Evolutionary conservation across 306 rosid species (phyloP), one percentile per base, ranked within the genome.

Genomic region (Vicia villosa): DNA sequence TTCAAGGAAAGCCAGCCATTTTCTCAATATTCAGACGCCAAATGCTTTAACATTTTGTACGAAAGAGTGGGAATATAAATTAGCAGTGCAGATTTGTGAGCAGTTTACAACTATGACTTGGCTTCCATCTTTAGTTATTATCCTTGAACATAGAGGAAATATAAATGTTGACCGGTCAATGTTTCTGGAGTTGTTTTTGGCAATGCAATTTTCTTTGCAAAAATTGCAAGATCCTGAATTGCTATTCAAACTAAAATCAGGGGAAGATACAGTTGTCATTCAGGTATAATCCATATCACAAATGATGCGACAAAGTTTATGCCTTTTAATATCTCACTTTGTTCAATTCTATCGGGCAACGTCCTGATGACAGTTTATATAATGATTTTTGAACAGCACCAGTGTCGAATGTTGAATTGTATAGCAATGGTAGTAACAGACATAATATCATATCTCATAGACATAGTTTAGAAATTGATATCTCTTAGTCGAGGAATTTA

Each of bases 151-250:
- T 73, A 59, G 81, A 43, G 85, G 68, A 70, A 73, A 32, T 20
- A 72, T 58, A 63, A 56, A 59, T 46, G 50, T 68, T 58, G 66
- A 69, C 22, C 86, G 67, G 72, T 82, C 74, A 47, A 22, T 73
- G 22, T 76, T 82, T 64, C 42, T 81, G 49, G 87, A 86, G 73
- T 76, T 90, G 79, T 79, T 88, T 69, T 56, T 88, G 65, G 91
- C 88, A 60, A 72, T 87, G 84, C 95, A 79, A 15, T 84, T 90
- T 81, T 81, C 81, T 26, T 61, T 82, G 74, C 88, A 85, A 47
- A 93, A 85, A 79, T 79, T 93, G 82, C 90, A 88, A 76, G 97
- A 84, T 83, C 98, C 98, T 26, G 93, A 90, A 58, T 81, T 93
- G 72, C 71, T 80, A 7, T 83, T 88, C 56, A 82, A 77, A 79